Evolutionary conservation across 2,329 filamentous ascomycete genomes (phyloP).

Genomic region (Zasmidium angulare): DNA sequence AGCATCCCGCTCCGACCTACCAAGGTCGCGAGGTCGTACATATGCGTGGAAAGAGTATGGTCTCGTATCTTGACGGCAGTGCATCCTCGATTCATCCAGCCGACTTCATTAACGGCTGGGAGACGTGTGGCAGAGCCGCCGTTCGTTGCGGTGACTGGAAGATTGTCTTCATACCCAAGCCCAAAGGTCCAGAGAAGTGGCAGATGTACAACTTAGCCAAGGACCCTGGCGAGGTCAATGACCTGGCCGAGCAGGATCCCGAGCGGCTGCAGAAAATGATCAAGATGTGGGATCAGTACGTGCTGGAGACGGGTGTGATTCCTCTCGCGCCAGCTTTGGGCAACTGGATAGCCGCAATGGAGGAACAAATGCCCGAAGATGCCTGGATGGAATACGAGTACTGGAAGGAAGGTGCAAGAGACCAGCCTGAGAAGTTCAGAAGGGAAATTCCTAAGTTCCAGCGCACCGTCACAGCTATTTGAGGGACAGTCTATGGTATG

Average conservation of each 20-base stretch:
- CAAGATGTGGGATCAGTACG: conserved; percentile 58
- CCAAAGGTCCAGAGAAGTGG: conserved; percentile 58
- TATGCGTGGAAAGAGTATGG: conserved; percentile 53
- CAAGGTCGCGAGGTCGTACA: conserved; percentile 51
- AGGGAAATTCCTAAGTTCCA: conserved; percentile 34
- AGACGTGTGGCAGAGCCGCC: conserved; percentile 55
- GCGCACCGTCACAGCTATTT: conserved; percentile 27
- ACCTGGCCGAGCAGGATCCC: conserved; percentile 37
- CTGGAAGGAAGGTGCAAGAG: conserved; percentile 56
- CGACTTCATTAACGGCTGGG: conserved; percentile 58
- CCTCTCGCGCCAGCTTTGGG: conserved; percentile 60
- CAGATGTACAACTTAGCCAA: conserved; percentile 56
- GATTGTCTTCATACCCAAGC: conserved; percentile 56
- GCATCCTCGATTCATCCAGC: conserved; percentile 48
- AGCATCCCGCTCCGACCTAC: conserved; percentile 56
- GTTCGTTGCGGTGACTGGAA: conserved; percentile 59
- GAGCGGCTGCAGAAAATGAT: conserved; percentile 51
- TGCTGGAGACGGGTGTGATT: conserved; percentile 60
- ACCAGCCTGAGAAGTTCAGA: conserved; percentile 37
- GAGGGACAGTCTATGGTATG: too few relatives aligned
- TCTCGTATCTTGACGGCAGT: conserved; percentile 40
- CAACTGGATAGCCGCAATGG: conserved; percentile 59
- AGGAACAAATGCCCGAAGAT: conserved; percentile 65
- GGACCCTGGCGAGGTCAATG: conserved; percentile 52
- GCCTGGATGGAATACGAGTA: conserved; percentile 68